Conservation (phyloP, 2,329 filamentous ascomycete species). For the Tolypocladium tundrense region DNA sequence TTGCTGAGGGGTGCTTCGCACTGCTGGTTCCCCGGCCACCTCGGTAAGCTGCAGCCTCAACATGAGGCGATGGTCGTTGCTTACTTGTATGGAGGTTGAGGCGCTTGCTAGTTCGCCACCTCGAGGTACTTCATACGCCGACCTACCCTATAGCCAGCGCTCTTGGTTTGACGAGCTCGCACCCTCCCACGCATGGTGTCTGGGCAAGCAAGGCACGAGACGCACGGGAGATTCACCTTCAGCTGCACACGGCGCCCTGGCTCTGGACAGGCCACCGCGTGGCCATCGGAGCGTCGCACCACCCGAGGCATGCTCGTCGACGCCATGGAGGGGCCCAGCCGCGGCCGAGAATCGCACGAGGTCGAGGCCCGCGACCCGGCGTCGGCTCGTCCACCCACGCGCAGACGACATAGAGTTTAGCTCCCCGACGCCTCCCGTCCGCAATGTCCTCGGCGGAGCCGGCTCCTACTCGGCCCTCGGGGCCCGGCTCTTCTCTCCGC, state of each 20-base stretch:
- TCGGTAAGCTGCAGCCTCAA: too few relatives aligned
- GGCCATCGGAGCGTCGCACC: neutral
- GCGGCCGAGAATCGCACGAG: neutral
- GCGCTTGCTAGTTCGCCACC: too few relatives aligned
- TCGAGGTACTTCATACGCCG: too few relatives aligned
- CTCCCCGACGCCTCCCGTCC: conserved; percentile 56
- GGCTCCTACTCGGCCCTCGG: conserved; percentile 81
- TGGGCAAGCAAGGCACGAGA: neutral
- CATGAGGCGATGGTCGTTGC: neutral
- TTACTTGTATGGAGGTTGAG: too few relatives aligned
- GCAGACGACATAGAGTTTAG: conserved; percentile 86
- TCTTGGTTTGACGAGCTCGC: neutral
- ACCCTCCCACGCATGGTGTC: neutral
- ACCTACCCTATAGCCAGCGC: neutral
- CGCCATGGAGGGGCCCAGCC: neutral
- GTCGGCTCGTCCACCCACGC: neutral
- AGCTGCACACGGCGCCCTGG: neutral
- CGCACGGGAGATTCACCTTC: neutral
- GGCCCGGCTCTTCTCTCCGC: conserved; percentile 75
- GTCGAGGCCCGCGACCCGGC: neutral
- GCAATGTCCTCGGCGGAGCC: conserved; percentile 76
- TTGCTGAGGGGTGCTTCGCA: neutral
- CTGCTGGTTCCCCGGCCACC: neutral
- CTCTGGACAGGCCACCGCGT: neutral
- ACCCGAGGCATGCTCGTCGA: neutral